Evolutionary conservation across 768 basidiomycete genomes (phyloP).

Genomic region (Brasilioporus rufonigricans): DNA sequence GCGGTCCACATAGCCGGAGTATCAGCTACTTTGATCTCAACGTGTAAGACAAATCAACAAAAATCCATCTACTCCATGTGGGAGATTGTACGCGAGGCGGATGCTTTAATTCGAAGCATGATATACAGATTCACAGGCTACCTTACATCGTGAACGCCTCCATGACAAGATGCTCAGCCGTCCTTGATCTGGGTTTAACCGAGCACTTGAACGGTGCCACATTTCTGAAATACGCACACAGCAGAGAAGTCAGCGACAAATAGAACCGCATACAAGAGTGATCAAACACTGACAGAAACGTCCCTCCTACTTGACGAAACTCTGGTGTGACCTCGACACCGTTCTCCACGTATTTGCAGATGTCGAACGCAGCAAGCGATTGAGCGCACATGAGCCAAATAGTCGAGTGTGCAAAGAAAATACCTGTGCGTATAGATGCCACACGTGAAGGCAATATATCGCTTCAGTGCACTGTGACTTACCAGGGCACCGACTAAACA

Average conservation of each 20-base stretch:
- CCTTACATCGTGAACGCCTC: background rate
- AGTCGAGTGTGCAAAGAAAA: slow-evolving; percentile 24
- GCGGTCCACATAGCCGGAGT: no score
- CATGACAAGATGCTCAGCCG: background rate
- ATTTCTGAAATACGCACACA: background rate
- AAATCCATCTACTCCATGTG: no score
- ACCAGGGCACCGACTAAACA: slow-evolving; percentile 15
- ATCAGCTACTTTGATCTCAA: no score
- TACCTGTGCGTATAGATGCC: slow-evolving; percentile 12
- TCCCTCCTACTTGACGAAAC: slow-evolving; percentile 29
- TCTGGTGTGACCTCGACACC: slow-evolving; percentile 44
- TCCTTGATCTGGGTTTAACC: slow-evolving; percentile 7
- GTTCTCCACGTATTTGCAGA: slow-evolving; percentile 39
- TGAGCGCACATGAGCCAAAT: slow-evolving; percentile 28
- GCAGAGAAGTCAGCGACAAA: background rate
- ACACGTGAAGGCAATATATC: background rate
- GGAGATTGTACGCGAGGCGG: background rate
- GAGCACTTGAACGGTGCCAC: slow-evolving; percentile 13
- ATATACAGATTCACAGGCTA: background rate
- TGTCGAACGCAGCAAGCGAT: slow-evolving; percentile 44
- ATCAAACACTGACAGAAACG: slow-evolving; percentile 6
- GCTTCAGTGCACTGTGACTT: background rate
- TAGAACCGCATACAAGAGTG: background rate
- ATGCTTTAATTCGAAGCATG: background rate
- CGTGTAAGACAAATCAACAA: no score